Evolutionary conservation across 202 grass and related monocot species (phyloP).

Genomic region (Setaria viridis): DNA sequence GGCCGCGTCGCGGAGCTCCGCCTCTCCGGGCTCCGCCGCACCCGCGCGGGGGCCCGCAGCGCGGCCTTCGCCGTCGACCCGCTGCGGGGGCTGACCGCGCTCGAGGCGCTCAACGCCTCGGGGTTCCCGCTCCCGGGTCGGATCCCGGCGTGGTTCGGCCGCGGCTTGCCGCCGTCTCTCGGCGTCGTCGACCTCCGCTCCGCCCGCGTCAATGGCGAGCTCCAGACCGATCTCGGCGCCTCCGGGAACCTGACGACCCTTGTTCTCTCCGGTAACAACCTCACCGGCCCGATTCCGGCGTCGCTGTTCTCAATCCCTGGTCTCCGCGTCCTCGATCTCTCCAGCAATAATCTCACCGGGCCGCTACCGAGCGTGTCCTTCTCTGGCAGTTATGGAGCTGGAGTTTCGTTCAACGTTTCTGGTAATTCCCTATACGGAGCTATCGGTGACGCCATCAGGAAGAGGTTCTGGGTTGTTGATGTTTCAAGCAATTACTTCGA

Average conservation of each 20-base stretch:
- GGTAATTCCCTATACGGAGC: slow-evolving; percentile 71
- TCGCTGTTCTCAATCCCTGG: slow-evolving; percentile 49
- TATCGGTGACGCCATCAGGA: slow-evolving; percentile 47
- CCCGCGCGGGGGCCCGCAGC: slow-evolving; percentile 43
- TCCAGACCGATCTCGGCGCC: slow-evolving; percentile 60
- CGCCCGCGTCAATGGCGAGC: slow-evolving; percentile 49
- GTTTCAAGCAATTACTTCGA: slow-evolving; percentile 79
- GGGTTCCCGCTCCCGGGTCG: slow-evolving; percentile 71
- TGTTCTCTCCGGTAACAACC: slow-evolving; percentile 56
- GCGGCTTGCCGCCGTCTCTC: slow-evolving; percentile 56
- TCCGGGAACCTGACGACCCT: slow-evolving; percentile 64
- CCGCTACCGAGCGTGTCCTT: slow-evolving; percentile 41
- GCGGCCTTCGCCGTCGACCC: slow-evolving; percentile 65
- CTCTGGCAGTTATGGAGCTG: slow-evolving; percentile 9
- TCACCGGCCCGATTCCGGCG: slow-evolving; percentile 56
- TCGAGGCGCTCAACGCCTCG: slow-evolving; percentile 71
- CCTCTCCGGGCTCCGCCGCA: slow-evolving; percentile 68
- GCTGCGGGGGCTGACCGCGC: slow-evolving; percentile 55
- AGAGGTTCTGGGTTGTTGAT: slow-evolving; percentile 68
- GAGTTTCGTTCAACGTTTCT: slow-evolving; percentile 64
- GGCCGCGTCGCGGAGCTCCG: slow-evolving; percentile 67
- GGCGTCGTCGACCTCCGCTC: slow-evolving; percentile 65
- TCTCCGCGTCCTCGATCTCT: slow-evolving; percentile 67
- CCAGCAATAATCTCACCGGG: slow-evolving; percentile 74
- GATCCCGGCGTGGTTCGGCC: slow-evolving; percentile 79